Conservation (phyloP, 495 filamentous ascomycete genomes). For the Rusavskia elegans region DNA sequence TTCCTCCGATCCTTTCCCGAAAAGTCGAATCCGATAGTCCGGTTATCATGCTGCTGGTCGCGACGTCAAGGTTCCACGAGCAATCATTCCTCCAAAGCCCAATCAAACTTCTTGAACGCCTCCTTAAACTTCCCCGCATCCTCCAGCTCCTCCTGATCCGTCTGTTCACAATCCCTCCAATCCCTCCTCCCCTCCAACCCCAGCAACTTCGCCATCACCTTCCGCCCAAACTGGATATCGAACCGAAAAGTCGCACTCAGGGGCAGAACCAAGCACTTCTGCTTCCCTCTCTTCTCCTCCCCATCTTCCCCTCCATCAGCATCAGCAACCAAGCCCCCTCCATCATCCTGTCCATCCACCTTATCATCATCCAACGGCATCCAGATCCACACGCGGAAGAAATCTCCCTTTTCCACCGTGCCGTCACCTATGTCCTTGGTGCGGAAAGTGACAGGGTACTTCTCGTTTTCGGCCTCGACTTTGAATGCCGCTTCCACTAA, state of each 20-base stretch:
- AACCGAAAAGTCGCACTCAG: conserved; percentile 38
- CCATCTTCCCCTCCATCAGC: conserved; percentile 2
- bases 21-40: too few species aligned
- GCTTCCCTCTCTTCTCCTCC: conserved; percentile 14
- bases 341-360: conserved; percentile 14
- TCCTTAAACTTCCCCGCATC: conserved; percentile 71
- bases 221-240: conserved; percentile 51
- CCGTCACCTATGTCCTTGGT: conserved; percentile 21
- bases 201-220: conserved; percentile 77
- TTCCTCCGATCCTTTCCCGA: too few species aligned
- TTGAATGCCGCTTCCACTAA: conserved; percentile 73
- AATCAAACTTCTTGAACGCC: conserved; percentile 80
- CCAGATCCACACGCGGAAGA: conserved; percentile 78
- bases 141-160: conserved; percentile 54
- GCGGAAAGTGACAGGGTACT: conserved; percentile 38
- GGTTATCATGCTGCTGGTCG: too few species aligned
- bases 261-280: conserved; percentile 34
- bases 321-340: conserved; percentile 14
- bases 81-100: conserved; percentile 31
- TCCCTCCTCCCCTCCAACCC: conserved; percentile 53
- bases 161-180: conserved; percentile 74
- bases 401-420: conserved; percentile 46
- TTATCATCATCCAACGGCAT: conserved; percentile 18
- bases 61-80: too few species aligned
- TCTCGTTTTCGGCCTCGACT: conserved; percentile 63